These are phyloP conservation scores for Macadamia tetraphylla DNA, from an alignment of 164 flowering plant genomes.

Conservation along the genomic window DNA sequence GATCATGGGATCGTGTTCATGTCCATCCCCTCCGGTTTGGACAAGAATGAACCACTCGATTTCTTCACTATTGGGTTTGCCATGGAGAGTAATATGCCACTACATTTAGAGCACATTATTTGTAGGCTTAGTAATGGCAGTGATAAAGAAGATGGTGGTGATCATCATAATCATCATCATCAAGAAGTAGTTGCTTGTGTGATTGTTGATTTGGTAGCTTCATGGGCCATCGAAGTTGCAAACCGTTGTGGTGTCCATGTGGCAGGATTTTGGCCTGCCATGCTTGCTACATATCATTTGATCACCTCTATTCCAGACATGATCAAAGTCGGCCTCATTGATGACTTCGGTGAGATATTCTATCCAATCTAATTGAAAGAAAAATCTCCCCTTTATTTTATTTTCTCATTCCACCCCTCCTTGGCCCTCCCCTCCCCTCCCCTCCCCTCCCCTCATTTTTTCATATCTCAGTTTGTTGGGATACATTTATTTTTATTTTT, in stretches of 20 bases:
- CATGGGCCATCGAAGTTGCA: constrained; percentile 67
- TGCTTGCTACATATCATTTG: constrained; percentile 60
- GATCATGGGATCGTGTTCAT: constrained; percentile 19
- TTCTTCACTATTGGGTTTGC: constrained; percentile 49
- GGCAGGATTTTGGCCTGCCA: constrained; percentile 93
- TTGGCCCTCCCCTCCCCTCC: too few species aligned
- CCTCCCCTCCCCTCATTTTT: too few species aligned
- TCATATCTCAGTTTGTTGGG: too few species aligned
- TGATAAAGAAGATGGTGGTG: constrained; percentile 14
- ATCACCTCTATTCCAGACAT: constrained; percentile 56
- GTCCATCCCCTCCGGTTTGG: constrained; percentile 45
- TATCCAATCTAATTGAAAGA: too few species aligned
- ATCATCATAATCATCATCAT: too few species aligned
- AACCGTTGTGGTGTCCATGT: constrained; percentile 29
- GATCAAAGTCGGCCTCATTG: constrained; percentile 40
- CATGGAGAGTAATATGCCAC: constrained; percentile 71
- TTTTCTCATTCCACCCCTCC: too few species aligned
- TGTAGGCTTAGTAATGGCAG: not conserved
- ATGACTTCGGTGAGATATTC: constrained; percentile 41
- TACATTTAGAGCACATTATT: constrained; percentile 35
- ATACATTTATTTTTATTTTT: too few species aligned
- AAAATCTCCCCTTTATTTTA: too few species aligned
- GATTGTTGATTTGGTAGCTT: constrained; percentile 64
- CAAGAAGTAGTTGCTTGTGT: constrained; percentile 29
- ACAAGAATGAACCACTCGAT: constrained; percentile 25